A percentile compares a stretch with the other conserved stretches of the same genome.
These are phyloP conservation scores for Globisporangium iwayamae DNA, from an alignment of 352 stramenopile species.

Conservation along the genomic window DNA sequence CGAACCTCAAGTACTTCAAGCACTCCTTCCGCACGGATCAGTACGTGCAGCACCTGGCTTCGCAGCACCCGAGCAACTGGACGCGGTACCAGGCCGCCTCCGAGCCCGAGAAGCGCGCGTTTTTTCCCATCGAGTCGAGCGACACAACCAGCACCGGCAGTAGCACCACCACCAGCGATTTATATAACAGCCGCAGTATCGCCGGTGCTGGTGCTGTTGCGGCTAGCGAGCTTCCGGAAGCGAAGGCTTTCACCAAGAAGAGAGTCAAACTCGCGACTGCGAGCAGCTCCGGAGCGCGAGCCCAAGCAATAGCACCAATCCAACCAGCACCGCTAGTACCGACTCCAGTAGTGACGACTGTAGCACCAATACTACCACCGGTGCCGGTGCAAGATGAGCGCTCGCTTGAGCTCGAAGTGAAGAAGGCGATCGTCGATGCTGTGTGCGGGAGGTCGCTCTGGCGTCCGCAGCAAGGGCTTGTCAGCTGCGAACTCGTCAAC, in stretches of 20 bases:
- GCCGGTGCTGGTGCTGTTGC: not conserved
- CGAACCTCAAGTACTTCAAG: slow-evolving; percentile 70
- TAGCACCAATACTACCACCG: not conserved
- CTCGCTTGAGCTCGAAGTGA: slow-evolving; percentile 9
- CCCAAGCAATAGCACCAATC: not conserved
- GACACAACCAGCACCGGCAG: not conserved
- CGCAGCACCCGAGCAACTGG: slow-evolving; percentile 51
- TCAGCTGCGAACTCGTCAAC: slow-evolving; percentile 8
- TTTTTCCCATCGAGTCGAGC: slow-evolving; percentile 32
- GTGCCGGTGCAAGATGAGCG: not conserved
- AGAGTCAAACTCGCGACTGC: not conserved
- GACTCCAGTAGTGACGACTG: not conserved
- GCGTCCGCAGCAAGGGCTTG: slow-evolving; percentile 1
- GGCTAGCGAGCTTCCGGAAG: not conserved
- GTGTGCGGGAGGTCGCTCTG: slow-evolving; percentile 7
- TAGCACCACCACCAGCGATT: not conserved
- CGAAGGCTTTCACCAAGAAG: not conserved
- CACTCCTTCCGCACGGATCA: slow-evolving; percentile 63
- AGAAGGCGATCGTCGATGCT: slow-evolving; percentile 14
- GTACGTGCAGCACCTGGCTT: slow-evolving; percentile 65
- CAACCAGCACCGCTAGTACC: not conserved
- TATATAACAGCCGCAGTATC: not conserved
- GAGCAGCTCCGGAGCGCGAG: not conserved
- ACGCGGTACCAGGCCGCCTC: slow-evolving; percentile 36
- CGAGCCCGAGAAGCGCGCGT: slow-evolving; percentile 39